phyloP scores from a whole-genome alignment of 768 basidiomycete species.

The Tephrocybe sp. region DNA sequence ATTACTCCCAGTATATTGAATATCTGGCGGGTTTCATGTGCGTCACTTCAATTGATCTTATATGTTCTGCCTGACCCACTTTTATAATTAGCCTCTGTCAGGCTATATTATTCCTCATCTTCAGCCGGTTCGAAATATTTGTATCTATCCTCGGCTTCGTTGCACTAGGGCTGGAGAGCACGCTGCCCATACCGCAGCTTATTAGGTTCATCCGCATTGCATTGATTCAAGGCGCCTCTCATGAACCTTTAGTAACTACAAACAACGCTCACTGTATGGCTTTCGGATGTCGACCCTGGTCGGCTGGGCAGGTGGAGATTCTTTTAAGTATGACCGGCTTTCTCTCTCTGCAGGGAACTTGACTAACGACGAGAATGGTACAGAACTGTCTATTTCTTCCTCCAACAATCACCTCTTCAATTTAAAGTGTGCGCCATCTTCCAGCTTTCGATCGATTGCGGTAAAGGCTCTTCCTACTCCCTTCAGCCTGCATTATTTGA shows the following conservation, averaged over 20 bases:
- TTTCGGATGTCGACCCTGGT: slow-evolving; percentile 81
- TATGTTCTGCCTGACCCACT: background rate
- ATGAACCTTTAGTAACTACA: slow-evolving; percentile 59
- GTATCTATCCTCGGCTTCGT: slow-evolving; percentile 69
- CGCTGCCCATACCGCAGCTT: slow-evolving; percentile 82
- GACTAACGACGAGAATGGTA: background rate
- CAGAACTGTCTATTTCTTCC: slow-evolving; percentile 81
- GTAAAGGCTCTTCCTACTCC: slow-evolving; percentile 39
- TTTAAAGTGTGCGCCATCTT: slow-evolving; percentile 85
- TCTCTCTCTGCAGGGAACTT: slow-evolving; percentile 6
- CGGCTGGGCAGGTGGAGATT: slow-evolving; percentile 83
- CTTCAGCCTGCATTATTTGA: background rate
- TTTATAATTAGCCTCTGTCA: slow-evolving; percentile 61
- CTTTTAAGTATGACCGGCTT: slow-evolving; percentile 65
- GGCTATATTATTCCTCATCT: slow-evolving; percentile 74
- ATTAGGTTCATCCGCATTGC: slow-evolving; percentile 51
- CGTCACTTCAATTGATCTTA: slow-evolving; percentile 14
- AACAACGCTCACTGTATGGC: slow-evolving; percentile 77
- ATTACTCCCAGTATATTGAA: slow-evolving; percentile 78
- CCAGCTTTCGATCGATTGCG: slow-evolving; percentile 76
- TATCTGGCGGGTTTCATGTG: slow-evolving; percentile 81
- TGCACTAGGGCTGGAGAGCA: slow-evolving; percentile 82
- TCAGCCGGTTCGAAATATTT: slow-evolving; percentile 61
- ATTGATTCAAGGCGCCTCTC: slow-evolving; percentile 4
- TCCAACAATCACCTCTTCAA: slow-evolving; percentile 69